Evolutionary conservation across 371 early-diverging fungal species (phyloP), one percentile per base, ranked within the genome.

Genomic region (Apophysomyces trapeziformis): DNA sequence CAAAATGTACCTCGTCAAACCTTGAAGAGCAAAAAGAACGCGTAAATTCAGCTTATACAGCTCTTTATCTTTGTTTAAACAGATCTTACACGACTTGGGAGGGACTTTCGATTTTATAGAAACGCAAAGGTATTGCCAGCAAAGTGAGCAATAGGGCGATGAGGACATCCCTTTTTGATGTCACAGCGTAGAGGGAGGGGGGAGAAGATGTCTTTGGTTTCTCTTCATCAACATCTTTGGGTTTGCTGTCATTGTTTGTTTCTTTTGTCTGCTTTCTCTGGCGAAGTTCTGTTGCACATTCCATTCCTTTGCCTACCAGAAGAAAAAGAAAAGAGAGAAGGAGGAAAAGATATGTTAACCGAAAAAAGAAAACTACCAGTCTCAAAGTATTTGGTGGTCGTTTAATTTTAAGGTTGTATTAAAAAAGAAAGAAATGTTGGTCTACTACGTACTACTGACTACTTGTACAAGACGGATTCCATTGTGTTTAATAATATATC

Each of bases 1-100:
- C 99, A 88, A 99, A 99, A 73, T 99, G 99, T 8, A 99, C 99
- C 11, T 56, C 38, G 45, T 57, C 54, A 14, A 58, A 41, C 11
- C 35, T 64, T 11, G 43, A 54, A 38, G 45, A 43, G 32, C 32
- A 26, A 26, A 26, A 26, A 26, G 32, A 26, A 26, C 32, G 32
- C 32, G 32, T 1, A 0, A 1, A 2, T 26, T 26, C 32, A 26
- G 32, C 32, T 26, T 26, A 26, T 26, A 26, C 32, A 26, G 32
- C 32, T 26, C 32, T 1, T 26, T 26, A 26, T 26, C 32, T 2
- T 26, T 26, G 32, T 26, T 26, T 26, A 2, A 26, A 26, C 2
- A 26, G 32, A 26, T 21, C 62, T 67, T 73, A 73, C 74, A 74
- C 65, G 4, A 74, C 71, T 58, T 70, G 57, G 14, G 61, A 21